Base-by-base conservation (phyloP, 2,329 filamentous ascomycete species). In the Mollisia scopiformis region DNA sequence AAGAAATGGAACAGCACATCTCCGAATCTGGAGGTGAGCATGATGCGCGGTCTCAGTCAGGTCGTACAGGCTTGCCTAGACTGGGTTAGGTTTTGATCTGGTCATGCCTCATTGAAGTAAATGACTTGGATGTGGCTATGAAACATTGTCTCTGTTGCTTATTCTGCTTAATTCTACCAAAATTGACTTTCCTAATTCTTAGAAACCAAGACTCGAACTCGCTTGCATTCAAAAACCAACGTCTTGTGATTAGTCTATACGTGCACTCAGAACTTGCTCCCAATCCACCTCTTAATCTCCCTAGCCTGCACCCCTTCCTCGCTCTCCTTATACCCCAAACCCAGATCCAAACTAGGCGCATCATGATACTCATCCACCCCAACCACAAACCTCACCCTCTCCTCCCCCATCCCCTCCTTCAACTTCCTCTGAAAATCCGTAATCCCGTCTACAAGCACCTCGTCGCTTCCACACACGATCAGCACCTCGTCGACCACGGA, bases 351-450 rank as follows among this genome's bases (percentile, higher is more conserved):
- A 47, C 21, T 64, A 11, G 65, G 62, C 52, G 66, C 62, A 60
- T 69, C 68, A 62, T 72, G 70, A 61, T 67, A 68, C 62, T 71
- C 70, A 1, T 58, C 64, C 55, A 64, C 59, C 7, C 53, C 65
- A n/a, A 63, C 57, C 3, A 62, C n/a, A 3, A 64, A 21, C 39
- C 66, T 59, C 5, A 68, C 55, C 5, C 65, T 67, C 16, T 57
- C 61, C 31, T 55, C 52, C 4, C 63, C 65, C 33, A 70, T 39
- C 0, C 63, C 60, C 25, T 49, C 50, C n/a, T 46, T 51, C 27
- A 87, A 75, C 58, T 77, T 82, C 50, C 73, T 70, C 23, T 75
- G 76, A 63, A 87, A 80, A 21, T 79, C 77, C 52, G 77, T 68
- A 53, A 88, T 86, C 6, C 30, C 30, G 8, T 51, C 49, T 11